Conservation (phyloP, 2,329 filamentous ascomycete species). For the Acrocalymma vagum region DNA sequence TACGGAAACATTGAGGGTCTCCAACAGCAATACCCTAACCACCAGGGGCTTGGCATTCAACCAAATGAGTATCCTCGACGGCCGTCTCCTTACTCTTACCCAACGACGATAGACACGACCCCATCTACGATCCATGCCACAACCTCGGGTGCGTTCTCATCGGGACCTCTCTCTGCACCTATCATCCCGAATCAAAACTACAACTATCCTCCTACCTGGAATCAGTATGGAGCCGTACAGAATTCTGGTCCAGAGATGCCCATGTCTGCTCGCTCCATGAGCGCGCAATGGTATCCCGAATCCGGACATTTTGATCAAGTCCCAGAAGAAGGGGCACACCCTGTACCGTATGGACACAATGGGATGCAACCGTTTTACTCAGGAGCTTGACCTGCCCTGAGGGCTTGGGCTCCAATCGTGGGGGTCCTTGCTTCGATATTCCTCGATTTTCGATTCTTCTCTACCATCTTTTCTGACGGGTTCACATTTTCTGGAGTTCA, state of each 20-base stretch:
- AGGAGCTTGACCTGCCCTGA: conserved; percentile 28
- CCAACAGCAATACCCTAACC: conserved; percentile 39
- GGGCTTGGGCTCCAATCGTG: conserved; percentile 3
- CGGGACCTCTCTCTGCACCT: conserved; percentile 45
- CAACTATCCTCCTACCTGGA: conserved; percentile 42
- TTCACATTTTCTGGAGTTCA: conserved; percentile 7
- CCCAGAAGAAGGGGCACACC: conserved; percentile 43
- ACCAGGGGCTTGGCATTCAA: conserved; percentile 41
- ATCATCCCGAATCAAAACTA: conserved; percentile 39
- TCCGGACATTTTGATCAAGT: conserved; percentile 42
- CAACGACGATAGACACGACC: conserved; percentile 43
- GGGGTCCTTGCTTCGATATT: background rate
- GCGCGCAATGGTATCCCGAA: conserved; percentile 45
- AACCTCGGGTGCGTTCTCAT: conserved; percentile 31
- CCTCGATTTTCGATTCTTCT: background rate
- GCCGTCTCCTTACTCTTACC: conserved; percentile 44
- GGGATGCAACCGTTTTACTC: conserved; percentile 41
- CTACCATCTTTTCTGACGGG: background rate
- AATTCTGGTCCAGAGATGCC: conserved; percentile 35
- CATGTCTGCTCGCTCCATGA: conserved; percentile 41
- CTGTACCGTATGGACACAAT: conserved; percentile 36
- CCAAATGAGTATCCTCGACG: conserved; percentile 40
- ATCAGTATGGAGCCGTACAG: conserved; percentile 34
- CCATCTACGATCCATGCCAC: conserved; percentile 31
- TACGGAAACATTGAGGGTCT: conserved; percentile 50